These are phyloP conservation scores for Amphicarpaea edgeworthii DNA, from an alignment of 306 rosid genomes.

Conservation along the genomic window DNA sequence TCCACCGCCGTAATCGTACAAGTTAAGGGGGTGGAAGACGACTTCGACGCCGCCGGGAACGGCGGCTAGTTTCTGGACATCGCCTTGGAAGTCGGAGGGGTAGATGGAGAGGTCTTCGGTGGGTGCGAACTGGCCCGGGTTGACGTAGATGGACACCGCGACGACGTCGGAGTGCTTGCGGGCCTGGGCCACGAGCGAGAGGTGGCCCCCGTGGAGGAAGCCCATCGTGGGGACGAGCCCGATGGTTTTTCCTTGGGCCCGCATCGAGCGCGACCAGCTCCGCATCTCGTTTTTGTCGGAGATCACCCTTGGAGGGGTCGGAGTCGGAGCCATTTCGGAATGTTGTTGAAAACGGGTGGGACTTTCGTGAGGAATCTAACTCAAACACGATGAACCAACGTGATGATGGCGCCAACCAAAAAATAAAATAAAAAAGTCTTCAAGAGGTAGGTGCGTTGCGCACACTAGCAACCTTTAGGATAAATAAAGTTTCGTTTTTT, in stretches of 20 bases:
- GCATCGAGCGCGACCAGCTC: slow-evolving; percentile 80
- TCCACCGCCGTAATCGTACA: slow-evolving; percentile 67
- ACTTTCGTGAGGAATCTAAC: too few relatives aligned
- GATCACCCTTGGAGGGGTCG: slow-evolving; percentile 63
- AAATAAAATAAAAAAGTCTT: too few relatives aligned
- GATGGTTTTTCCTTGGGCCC: slow-evolving; percentile 70
- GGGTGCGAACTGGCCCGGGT: slow-evolving; percentile 90
- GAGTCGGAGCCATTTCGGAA: slow-evolving; percentile 41
- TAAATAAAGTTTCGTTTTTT: too few relatives aligned
- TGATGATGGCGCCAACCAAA: too few relatives aligned
- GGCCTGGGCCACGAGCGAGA: slow-evolving; percentile 73
- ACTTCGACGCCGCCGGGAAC: slow-evolving; percentile 77
- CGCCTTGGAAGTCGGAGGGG: slow-evolving; percentile 86
- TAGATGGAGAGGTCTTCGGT: slow-evolving; percentile 84
- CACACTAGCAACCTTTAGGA: too few relatives aligned
- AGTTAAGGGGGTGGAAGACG: slow-evolving; percentile 72
- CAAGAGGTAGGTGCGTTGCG: too few relatives aligned
- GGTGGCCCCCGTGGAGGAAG: slow-evolving; percentile 79
- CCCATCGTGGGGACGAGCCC: slow-evolving; percentile 94
- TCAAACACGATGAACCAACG: too few relatives aligned
- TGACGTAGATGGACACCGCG: slow-evolving; percentile 83
- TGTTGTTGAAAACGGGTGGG: too few relatives aligned
- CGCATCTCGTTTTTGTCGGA: slow-evolving; percentile 69
- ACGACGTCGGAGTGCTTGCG: slow-evolving; percentile 56
- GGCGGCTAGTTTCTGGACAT: slow-evolving; percentile 62